These are phyloP conservation scores for Saccharomycopsis microspora DNA, from an alignment of 805 yeast species.

Conservation along the genomic window DNA sequence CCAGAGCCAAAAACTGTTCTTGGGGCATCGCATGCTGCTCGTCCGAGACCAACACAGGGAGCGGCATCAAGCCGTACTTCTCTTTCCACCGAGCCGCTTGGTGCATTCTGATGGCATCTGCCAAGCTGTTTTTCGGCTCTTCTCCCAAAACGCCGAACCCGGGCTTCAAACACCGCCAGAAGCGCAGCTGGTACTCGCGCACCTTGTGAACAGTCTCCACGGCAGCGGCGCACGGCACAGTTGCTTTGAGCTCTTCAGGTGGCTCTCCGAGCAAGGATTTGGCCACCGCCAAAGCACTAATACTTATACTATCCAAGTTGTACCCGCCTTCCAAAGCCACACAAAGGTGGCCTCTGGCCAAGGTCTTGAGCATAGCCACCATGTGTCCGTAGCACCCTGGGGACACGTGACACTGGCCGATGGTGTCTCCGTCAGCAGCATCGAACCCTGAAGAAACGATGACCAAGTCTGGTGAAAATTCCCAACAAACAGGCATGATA, in stretches of 20 bases:
- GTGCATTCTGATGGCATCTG: constrained; percentile 64
- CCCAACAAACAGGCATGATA: constrained; percentile 79
- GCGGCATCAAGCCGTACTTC: constrained; percentile 45
- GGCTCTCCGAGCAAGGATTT: constrained; percentile 91
- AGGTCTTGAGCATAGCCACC: constrained; percentile 81
- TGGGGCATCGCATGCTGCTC: constrained; percentile 38
- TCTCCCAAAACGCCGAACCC: constrained; percentile 31
- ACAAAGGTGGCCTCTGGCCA: constrained; percentile 81
- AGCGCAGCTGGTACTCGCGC: constrained; percentile 64
- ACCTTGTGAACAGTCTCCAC: constrained; percentile 76
- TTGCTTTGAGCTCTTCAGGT: constrained; percentile 62
- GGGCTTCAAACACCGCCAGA: constrained; percentile 78
- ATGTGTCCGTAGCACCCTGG: constrained; percentile 95
- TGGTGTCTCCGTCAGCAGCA: constrained; percentile 96
- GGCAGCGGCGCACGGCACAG: constrained; percentile 64
- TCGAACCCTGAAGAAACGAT: constrained; percentile 94
- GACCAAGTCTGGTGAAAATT: constrained; percentile 86
- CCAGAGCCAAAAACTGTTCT: constrained; percentile 61
- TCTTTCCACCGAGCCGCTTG: constrained; percentile 50
- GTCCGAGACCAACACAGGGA: constrained; percentile 49
- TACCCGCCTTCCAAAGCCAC: constrained; percentile 96
- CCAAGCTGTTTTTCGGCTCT: constrained; percentile 35
- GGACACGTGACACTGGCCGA: constrained; percentile 92
- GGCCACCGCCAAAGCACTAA: constrained; percentile 84
- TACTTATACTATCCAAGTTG: constrained; percentile 81